Percentiles rank a stretch among this genome's conserved stretches.
phyloP scores from a whole-genome alignment of 1,284 basidiomycete species.

The Sanghuangporus sanghuang region DNA sequence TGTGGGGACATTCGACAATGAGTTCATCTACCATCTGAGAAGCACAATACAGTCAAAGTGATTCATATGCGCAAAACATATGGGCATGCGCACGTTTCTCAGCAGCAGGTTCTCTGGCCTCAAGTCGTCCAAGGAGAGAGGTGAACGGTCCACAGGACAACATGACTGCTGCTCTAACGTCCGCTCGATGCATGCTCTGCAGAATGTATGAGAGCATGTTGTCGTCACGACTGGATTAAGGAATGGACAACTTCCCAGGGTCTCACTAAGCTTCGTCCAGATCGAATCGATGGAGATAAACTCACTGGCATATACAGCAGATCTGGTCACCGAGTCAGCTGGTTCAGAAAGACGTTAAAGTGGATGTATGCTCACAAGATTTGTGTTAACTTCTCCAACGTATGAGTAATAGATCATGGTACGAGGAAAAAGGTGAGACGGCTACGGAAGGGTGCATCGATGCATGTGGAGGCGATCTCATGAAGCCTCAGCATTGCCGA shows the following conservation, averaged over 20 bases:
- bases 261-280: background rate
- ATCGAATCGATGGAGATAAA: background rate
- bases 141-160: slow-evolving; percentile 81
- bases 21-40: slow-evolving; percentile 80
- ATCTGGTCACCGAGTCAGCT: slow-evolving; percentile 35
- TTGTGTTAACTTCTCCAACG: slow-evolving; percentile 25
- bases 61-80: slow-evolving; percentile 15
- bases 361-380: slow-evolving; percentile 23
- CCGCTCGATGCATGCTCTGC: slow-evolving; percentile 64
- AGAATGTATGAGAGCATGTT: slow-evolving; percentile 82
- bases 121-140: slow-evolving; percentile 49
- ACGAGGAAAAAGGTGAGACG: background rate
- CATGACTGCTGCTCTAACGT: slow-evolving; percentile 59
- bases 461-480: too few species aligned
- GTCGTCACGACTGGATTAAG: slow-evolving; percentile 66
- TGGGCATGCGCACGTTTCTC: slow-evolving; percentile 53
- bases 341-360: background rate
- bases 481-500: too few species aligned
- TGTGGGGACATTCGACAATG: slow-evolving; percentile 64
- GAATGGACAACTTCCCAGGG: slow-evolving; percentile 56
- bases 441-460: background rate
- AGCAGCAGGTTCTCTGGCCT: slow-evolving; percentile 62
- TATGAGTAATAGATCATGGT: slow-evolving; percentile 19
- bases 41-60: slow-evolving; percentile 7
- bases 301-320: slow-evolving; percentile 81